Evolutionary conservation across 1,284 basidiomycete species (phyloP).

Genomic region (Taiwanofungus camphoratus): DNA sequence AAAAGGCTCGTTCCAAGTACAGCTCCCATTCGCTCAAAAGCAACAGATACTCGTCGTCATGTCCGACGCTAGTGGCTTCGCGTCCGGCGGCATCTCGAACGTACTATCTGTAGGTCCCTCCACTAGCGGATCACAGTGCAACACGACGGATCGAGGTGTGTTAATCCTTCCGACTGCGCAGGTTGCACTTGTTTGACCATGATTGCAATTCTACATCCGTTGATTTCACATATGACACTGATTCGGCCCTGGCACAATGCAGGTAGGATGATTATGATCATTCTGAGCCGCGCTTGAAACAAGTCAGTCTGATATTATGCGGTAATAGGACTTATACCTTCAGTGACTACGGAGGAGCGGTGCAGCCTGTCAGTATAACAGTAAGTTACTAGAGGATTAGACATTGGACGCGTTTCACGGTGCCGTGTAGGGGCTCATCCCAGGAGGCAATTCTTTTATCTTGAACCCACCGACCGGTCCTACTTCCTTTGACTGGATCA

Average conservation of each 20-base stretch:
- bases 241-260: slow-evolving; percentile 58
- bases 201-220: slow-evolving; percentile 22
- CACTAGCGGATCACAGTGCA: slow-evolving; percentile 42
- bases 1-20: slow-evolving; percentile 45
- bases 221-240: slow-evolving; percentile 45
- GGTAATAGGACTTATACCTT: slow-evolving; percentile 46
- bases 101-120: slow-evolving; percentile 47
- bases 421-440: slow-evolving; percentile 51
- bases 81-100: slow-evolving; percentile 51
- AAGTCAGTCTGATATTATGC: no score
- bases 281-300: not conserved
- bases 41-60: slow-evolving; percentile 52
- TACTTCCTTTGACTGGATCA: slow-evolving; percentile 48
- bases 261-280: slow-evolving; percentile 31
- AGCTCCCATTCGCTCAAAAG: slow-evolving; percentile 36
- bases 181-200: slow-evolving; percentile 1
- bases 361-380: slow-evolving; percentile 54
- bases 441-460: slow-evolving; percentile 49
- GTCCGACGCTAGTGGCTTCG: slow-evolving; percentile 69
- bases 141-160: slow-evolving; percentile 41
- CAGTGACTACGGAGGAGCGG: slow-evolving; percentile 41
- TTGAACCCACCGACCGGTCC: slow-evolving; percentile 40
- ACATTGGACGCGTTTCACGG: not conserved
- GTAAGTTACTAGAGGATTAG: slow-evolving; percentile 32
- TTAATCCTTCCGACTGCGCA: slow-evolving; percentile 5